These are phyloP conservation scores for Saposhnikovia divaricata DNA, from an alignment of 129 eudicot genomes.

Conservation along the genomic window DNA sequence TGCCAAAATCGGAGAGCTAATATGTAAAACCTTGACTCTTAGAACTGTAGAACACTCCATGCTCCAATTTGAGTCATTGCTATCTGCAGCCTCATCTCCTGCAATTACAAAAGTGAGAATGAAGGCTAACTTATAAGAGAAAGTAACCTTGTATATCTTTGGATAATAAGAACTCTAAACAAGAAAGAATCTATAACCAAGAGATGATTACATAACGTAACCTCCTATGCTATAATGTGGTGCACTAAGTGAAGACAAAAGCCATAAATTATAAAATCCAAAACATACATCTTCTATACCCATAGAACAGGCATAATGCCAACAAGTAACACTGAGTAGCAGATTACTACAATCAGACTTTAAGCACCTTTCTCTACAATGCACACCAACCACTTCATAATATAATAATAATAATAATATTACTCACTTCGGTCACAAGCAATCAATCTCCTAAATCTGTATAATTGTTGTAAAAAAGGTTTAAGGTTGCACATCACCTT, in stretches of 20 bases:
- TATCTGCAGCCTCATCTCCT: slow-evolving; percentile 80
- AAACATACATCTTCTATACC: background rate
- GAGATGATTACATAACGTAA: background rate
- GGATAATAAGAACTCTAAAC: background rate
- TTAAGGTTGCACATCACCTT: background rate
- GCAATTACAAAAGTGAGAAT: slow-evolving; percentile 13
- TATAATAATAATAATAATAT: too few relatives aligned
- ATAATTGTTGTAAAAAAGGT: too few relatives aligned
- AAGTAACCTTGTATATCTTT: background rate
- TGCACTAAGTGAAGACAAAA: background rate
- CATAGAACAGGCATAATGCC: background rate
- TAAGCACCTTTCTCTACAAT: background rate
- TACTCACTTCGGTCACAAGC: too few relatives aligned
- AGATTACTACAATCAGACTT: background rate
- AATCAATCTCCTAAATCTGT: background rate
- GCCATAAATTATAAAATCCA: background rate
- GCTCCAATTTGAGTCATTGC: slow-evolving; percentile 66
- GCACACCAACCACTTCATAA: background rate
- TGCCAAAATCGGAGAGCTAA: slow-evolving; percentile 87
- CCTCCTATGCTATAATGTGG: background rate
- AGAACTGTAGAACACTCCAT: slow-evolving; percentile 61
- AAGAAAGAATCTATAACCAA: background rate
- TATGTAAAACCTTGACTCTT: slow-evolving; percentile 64
- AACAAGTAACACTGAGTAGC: background rate
- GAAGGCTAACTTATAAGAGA: background rate